These are phyloP conservation scores for Alternaria angustiovoidea DNA, from an alignment of 2,329 filamentous ascomycete species.

Conservation along the genomic window DNA sequence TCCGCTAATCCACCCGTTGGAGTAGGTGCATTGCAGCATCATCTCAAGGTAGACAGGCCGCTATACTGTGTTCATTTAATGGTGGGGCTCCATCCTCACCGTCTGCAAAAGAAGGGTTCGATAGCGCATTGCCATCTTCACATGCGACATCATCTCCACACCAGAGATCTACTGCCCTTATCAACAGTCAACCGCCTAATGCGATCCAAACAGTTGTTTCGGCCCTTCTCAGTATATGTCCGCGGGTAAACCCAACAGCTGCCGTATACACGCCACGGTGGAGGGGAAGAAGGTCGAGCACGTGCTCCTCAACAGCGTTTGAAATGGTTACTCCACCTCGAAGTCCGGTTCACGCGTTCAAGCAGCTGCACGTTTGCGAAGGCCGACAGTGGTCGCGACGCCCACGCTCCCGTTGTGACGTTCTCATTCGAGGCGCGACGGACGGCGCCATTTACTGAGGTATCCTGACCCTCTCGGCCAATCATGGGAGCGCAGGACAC, in stretches of 20 bases:
- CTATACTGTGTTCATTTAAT: not conserved
- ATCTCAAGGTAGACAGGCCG: not conserved
- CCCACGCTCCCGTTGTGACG: slow-evolving; percentile 35
- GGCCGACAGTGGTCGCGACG: slow-evolving; percentile 24
- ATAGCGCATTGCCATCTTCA: slow-evolving; percentile 5
- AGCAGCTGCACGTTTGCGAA: slow-evolving; percentile 15
- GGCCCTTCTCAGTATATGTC: not conserved
- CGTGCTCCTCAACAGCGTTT: slow-evolving; percentile 25
- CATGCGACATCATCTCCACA: slow-evolving; percentile 3
- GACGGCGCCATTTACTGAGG: slow-evolving; percentile 11
- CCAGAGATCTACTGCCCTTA: not conserved
- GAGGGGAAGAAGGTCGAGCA: slow-evolving; percentile 16
- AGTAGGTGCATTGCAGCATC: slow-evolving; percentile 1
- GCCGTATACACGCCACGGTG: not conserved
- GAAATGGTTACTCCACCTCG: not conserved
- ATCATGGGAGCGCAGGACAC: slow-evolving; percentile 28
- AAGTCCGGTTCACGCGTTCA: slow-evolving; percentile 23
- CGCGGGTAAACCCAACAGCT: slow-evolving; percentile 1
- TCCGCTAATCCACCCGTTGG: not conserved
- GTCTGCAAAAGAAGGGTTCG: slow-evolving; percentile 1
- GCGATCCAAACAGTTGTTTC: not conserved
- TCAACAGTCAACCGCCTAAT: not conserved
- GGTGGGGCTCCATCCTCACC: not conserved
- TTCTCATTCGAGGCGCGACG: slow-evolving; percentile 38
- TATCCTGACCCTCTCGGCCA: slow-evolving; percentile 17